A percentile compares a stretch with the other conserved stretches of the same genome.
phyloP scores from a whole-genome alignment of 176 grass and related monocot genomes.

The Chloris gayana region DNA sequence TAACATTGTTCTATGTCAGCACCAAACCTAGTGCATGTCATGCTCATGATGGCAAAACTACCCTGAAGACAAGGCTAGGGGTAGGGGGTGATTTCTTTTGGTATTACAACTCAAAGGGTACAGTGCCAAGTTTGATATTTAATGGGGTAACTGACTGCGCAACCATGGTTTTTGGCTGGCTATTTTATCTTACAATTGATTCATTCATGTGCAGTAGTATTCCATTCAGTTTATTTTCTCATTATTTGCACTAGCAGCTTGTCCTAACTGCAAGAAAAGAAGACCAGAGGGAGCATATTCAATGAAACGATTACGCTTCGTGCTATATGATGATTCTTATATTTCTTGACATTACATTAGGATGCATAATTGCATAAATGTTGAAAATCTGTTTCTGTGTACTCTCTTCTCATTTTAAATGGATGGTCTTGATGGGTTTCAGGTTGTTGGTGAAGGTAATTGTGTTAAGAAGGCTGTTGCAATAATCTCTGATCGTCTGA shows the following conservation, averaged over 20 bases:
- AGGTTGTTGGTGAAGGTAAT: constrained; percentile 90
- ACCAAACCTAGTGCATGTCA: neutral
- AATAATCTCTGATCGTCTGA: constrained; percentile 82
- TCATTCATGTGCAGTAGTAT: neutral
- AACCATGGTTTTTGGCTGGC: neutral
- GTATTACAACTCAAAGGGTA: neutral
- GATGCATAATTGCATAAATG: neutral
- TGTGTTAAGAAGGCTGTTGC: constrained; percentile 85
- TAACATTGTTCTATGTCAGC: neutral
- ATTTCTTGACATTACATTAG: neutral
- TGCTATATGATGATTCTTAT: constrained; percentile 18
- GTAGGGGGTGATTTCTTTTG: neutral
- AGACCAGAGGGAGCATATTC: neutral
- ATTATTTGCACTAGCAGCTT: too few species aligned
- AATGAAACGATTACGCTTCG: neutral
- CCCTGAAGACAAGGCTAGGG: neutral
- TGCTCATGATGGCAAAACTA: neutral
- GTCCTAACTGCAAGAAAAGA: neutral
- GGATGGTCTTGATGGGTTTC: constrained; percentile 30
- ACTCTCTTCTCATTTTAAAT: neutral
- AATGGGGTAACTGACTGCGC: neutral
- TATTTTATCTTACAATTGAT: neutral
- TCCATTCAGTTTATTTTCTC: neutral
- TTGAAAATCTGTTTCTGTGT: constrained; percentile 6
- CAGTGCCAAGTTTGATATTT: neutral